Base-by-base conservation (phyloP, 129 eudicot species). In the Lactuca sativa region DNA sequence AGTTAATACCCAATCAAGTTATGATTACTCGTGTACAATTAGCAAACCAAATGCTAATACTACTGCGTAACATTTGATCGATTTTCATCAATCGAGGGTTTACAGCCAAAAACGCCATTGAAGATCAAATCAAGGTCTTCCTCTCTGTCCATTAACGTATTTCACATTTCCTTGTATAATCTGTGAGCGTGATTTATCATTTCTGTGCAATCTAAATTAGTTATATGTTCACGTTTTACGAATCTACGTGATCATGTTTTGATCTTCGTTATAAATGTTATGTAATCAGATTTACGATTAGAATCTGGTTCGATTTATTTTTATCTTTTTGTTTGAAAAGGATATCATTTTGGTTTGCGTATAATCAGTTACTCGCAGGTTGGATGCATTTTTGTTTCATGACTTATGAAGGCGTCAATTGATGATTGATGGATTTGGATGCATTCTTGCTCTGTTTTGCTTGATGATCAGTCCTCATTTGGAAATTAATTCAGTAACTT, bases 51-150 rank as follows among this genome's bases (percentile, higher is more conserved):
- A 62, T 62, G 67, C 67, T 62, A 40, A 38, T 62, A 4, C 67
- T 62, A 62, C 49, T 38, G 11, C 67, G 32, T 12, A 47, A 47
- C 4, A 47, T 47, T 47, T 47, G 52, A 60, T 60, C 65, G 12
- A 33, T 31, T 33, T 31, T 60, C 65, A 60, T 60, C 25, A 14
- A 60, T 32, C 21, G 47, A 14, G 44, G 65, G 43, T 60, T 60
- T 60, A 60, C 18, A 25, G 48, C 66, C 66, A 60, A 60, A 64
- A 64, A 3, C 69, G 56, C 69, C 69, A 64, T 64, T 43, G 69
- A 43, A 64, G 56, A 64, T 64, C 69, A 64, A 41, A 62, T 62
- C n/a, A 43, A 64, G 69, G 69, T 64, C 53, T 60, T 32, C 12
- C 10, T 43, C 5, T 40, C 53, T 63, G 2, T 62, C 51, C 61